Percentiles rank a stretch among this genome's conserved stretches.
phyloP scores from a whole-genome alignment of 2,329 filamentous ascomycete species.

The Blumeria graminis region DNA sequence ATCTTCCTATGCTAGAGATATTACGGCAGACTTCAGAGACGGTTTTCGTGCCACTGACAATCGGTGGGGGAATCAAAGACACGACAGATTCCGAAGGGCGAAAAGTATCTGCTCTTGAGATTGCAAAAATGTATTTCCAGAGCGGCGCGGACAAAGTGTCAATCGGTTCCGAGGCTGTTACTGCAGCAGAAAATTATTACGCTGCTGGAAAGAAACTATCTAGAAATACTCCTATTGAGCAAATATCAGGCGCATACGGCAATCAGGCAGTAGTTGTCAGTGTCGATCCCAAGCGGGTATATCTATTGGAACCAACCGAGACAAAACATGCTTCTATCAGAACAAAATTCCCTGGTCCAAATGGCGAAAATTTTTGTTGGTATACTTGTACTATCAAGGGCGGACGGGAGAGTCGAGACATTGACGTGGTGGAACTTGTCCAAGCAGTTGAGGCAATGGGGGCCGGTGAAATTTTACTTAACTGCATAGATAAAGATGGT shows the following conservation, averaged over 20 bases:
- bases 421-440: constrained; percentile 75
- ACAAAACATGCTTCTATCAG: constrained; percentile 48
- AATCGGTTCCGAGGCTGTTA: constrained; percentile 84
- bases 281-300: constrained; percentile 80
- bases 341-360: constrained; percentile 44
- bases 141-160: constrained; percentile 93
- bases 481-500: constrained; percentile 94
- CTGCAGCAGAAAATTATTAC: constrained; percentile 81
- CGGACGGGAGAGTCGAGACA: constrained; percentile 75
- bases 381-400: constrained; percentile 96
- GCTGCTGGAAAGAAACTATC: constrained; percentile 39
- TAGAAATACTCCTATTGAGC: constrained; percentile 80
- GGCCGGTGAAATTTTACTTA: constrained; percentile 77
- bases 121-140: constrained; percentile 93
- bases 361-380: constrained; percentile 70
- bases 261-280: constrained; percentile 93
- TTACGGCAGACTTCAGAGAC: constrained; percentile 65
- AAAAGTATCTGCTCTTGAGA: constrained; percentile 68
- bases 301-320: constrained; percentile 45
- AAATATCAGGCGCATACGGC: constrained; percentile 80
- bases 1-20: constrained; percentile 90
- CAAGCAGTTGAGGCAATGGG: constrained; percentile 91
- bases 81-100: constrained; percentile 74
- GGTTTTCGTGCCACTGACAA: constrained; percentile 86
- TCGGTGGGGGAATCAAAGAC: constrained; percentile 87